Evolutionary conservation across 495 filamentous ascomycete genomes (phyloP), one percentile per base, ranked within the genome.

Genomic region (Filosporella fistucella): DNA sequence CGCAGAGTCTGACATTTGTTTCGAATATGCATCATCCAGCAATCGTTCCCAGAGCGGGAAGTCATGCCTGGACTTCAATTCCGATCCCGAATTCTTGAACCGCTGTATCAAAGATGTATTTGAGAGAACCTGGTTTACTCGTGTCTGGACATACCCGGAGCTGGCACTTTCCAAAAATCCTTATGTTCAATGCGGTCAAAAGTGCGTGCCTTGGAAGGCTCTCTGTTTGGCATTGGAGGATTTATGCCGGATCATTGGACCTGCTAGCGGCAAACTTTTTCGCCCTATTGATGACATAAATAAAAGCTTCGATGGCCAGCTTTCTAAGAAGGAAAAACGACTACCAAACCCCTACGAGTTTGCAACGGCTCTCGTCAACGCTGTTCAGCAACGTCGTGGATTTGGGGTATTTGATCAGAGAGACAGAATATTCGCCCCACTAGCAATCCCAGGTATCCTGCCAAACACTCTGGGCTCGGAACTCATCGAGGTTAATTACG

Each of bases 91-190:
- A n/a, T n/a, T n/a, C n/a, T n/a, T n/a, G n/a, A n/a, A n/a, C n/a
- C n/a, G n/a, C n/a, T n/a, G n/a, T 35, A 6, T 35, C 13, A 5
- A 16, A 17, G 18, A 35, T 35, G 13, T 7, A 35, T 14, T 14
- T n/a, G 7, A 5, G 13, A 5, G 18, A 4, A 36, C 51, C 10
- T 62, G 57, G 54, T 62, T 62, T 42, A 45, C 42, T 17, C 45
- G 59, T 5, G 45, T 55, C n/a, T 62, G 59, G 59, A 40, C 60
- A 8, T 40, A 57, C 21, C 59, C 59, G 22, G 59, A 62, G 45
- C 18, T 62, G 25, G 50, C 55, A 3, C 47, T 60, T 28, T 58
- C 55, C 0, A 14, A 18, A n/a, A 34, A 55, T 29, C 52, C 59
- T 3, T 55, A 53, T 51, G 44, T 62, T 10, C 55, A 58, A 17